Evolutionary conservation across 192 early-diverging fungal species (phyloP).

Genomic region (Pilobolus umbonatus): DNA sequence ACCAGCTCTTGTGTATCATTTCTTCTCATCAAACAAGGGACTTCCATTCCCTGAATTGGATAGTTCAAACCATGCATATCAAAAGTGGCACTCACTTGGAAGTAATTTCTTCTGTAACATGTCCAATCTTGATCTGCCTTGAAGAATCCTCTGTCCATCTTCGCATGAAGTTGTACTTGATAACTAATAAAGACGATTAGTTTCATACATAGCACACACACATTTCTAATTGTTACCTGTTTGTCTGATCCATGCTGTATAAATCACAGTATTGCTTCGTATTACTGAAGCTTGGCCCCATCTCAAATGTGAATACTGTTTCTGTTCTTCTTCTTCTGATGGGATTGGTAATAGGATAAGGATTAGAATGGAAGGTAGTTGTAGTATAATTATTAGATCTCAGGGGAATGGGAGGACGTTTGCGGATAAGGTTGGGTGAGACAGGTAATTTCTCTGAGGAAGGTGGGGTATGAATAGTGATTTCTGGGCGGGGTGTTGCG

Average conservation of each 20-base stretch:
- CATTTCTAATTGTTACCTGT: slow-evolving; percentile 30
- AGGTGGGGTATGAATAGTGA: neutral
- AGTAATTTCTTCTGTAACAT: slow-evolving; percentile 82
- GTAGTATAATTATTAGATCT: slow-evolving; percentile 19
- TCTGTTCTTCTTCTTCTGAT: slow-evolving; percentile 38
- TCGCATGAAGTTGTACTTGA: slow-evolving; percentile 55
- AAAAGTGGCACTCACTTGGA: slow-evolving; percentile 60
- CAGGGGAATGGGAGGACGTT: slow-evolving; percentile 9
- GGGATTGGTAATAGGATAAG: slow-evolving; percentile 19
- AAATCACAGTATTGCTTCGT: slow-evolving; percentile 64
- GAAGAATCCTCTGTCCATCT: slow-evolving; percentile 79
- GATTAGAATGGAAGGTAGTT: slow-evolving; percentile 20
- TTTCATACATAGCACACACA: neutral
- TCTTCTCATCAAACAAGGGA: slow-evolving; percentile 62
- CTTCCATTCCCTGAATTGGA: slow-evolving; percentile 43
- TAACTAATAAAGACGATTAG: slow-evolving; percentile 33
- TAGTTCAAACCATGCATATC: slow-evolving; percentile 33
- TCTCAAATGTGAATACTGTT: slow-evolving; percentile 40
- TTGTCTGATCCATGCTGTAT: slow-evolving; percentile 55
- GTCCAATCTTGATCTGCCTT: slow-evolving; percentile 70
- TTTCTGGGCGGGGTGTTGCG: slow-evolving; percentile 28
- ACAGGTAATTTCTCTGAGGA: slow-evolving; percentile 1
- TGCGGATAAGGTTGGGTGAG: slow-evolving; percentile 12
- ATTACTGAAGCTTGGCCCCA: slow-evolving; percentile 64
- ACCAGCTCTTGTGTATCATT: slow-evolving; percentile 36